These are phyloP conservation scores for Piper betle DNA, from an alignment of 164 flowering plant genomes.

Conservation along the genomic window DNA sequence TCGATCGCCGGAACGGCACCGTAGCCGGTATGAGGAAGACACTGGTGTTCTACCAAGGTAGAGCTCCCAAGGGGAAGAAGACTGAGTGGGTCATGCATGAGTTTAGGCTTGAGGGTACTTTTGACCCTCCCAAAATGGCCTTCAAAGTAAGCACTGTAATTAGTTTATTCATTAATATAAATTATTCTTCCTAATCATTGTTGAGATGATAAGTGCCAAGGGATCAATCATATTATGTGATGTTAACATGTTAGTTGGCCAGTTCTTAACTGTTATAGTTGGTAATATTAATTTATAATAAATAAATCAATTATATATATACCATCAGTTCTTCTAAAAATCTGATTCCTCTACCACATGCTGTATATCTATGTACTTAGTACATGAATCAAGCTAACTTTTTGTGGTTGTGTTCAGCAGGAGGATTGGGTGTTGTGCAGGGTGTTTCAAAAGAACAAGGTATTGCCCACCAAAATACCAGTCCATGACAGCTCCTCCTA, in stretches of 20 bases:
- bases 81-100: conserved; percentile 89
- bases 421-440: conserved; percentile 89
- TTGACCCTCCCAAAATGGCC: conserved; percentile 46
- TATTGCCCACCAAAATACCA: conserved; percentile 11
- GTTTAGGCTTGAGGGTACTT: conserved; percentile 55
- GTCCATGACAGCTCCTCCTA: conserved; percentile 15
- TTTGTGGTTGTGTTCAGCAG: conserved; percentile 20
- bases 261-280: neutral
- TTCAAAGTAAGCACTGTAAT: no score
- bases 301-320: no score
- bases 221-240: no score
- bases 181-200: no score
- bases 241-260: neutral
- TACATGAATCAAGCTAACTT: neutral
- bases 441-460: conserved; percentile 59
- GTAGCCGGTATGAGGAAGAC: conserved; percentile 84
- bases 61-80: conserved; percentile 71
- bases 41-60: conserved; percentile 60
- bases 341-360: neutral
- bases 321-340: neutral
- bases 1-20: conserved; percentile 15
- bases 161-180: no score
- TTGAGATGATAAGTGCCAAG: no score
- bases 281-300: no score
- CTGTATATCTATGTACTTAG: neutral